Base-by-base conservation (phyloP, 164 flowering plant species). In the Macadamia tetraphylla region DNA sequence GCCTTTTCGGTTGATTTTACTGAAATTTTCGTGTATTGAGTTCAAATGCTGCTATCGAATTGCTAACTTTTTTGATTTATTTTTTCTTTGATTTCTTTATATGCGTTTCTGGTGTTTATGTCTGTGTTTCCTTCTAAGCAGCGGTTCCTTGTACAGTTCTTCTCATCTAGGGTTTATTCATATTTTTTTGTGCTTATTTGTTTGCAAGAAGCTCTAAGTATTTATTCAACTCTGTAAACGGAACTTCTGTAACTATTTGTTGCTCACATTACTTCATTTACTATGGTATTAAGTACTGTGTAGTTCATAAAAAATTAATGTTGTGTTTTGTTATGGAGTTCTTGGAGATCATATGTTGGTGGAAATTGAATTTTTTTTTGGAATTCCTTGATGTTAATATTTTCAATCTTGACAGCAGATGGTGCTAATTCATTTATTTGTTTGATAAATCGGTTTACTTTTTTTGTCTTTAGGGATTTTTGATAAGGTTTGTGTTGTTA, bases 381-480 rank as follows among this genome's bases (percentile, higher is more conserved):
- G 23, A 40, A 15, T 56, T 48, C 18, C n/a, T 30, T 7, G 52
- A 30, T 58, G 60, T 48, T 68, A 35, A 43, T 30, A 63, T 64
- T 32, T 51, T 66, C 32, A 35, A 40, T 35, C 5, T 10, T 65
- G 11, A 52, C 13, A 3, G 43, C 5, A 42, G 4, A 17, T 59
- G 6, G 18, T 30, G 6, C 31, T 35, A 2, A 35, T 35, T 35
- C 40, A 35, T 35, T 35, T 35, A 35, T 35, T 35, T 35, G 3
- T 35, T 35, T 35, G 5, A 35, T 35, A 35, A 35, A 35, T 35
- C 3, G 40, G 3, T 35, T 35, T 3, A 3, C 11, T 58, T 46
- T 23, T 67, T 49, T 18, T 62, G 59, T 66, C 9, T 6, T 18
- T 56, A 73, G 76, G 76, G 48, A 60, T 32, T 35, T 56, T 14